These are phyloP conservation scores for Dendrocalamus latiflorus DNA, from an alignment of 202 grass and related monocot genomes.

Conservation along the genomic window DNA sequence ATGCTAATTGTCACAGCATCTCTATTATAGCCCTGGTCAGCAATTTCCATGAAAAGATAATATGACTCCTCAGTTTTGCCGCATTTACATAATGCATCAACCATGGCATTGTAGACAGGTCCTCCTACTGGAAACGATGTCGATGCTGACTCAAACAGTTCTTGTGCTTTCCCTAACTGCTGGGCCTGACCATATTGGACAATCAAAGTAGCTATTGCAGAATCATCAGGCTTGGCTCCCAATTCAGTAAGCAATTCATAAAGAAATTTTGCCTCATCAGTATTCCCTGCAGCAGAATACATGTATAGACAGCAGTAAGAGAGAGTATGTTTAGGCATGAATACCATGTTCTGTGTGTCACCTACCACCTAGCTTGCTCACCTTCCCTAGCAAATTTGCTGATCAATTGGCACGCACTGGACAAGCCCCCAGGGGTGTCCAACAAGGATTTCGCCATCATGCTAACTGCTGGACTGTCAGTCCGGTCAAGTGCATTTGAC, in stretches of 20 bases:
- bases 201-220: slow-evolving; percentile 62
- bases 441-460: slow-evolving; percentile 52
- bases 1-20: slow-evolving; percentile 76
- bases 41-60: slow-evolving; percentile 50
- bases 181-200: slow-evolving; percentile 63
- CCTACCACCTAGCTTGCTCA: slow-evolving; percentile 26
- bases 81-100: slow-evolving; percentile 70
- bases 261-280: slow-evolving; percentile 46
- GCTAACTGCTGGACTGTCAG: not conserved
- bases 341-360: not conserved
- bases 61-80: slow-evolving; percentile 52
- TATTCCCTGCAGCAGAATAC: slow-evolving; percentile 59
- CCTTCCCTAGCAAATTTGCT: slow-evolving; percentile 74
- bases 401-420: slow-evolving; percentile 57
- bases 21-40: slow-evolving; percentile 23
- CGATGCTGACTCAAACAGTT: slow-evolving; percentile 37
- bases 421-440: slow-evolving; percentile 36
- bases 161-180: slow-evolving; percentile 48
- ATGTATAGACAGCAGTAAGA: slow-evolving; percentile 15
- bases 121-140: too few species aligned
- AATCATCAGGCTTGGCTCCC: slow-evolving; percentile 56
- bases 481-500: slow-evolving; percentile 19
- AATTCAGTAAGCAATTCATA: slow-evolving; percentile 50
- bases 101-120: slow-evolving; percentile 59
- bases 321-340: not conserved